phyloP scores from a whole-genome alignment of 768 basidiomycete species.

The Cystofilobasidium bisporidii region DNA sequence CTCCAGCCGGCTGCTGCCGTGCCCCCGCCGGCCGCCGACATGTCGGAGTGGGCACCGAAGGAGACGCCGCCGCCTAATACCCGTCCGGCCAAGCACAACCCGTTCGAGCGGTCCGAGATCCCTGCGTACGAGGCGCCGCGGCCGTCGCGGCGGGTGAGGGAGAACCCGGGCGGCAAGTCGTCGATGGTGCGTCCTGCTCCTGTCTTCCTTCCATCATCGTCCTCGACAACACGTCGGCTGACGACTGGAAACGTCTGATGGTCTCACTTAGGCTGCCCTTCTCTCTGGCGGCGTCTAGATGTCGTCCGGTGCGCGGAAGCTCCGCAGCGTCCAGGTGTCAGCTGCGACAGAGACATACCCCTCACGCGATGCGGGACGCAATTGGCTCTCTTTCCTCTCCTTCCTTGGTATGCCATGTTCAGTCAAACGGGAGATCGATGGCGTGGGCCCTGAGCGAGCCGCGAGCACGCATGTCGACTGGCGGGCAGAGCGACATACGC shows the following conservation, averaged over 20 bases:
- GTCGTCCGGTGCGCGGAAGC: too few species aligned
- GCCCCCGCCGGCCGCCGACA: neutral
- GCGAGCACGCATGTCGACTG: too few species aligned
- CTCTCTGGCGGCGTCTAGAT: constrained; percentile 3
- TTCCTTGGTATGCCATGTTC: too few species aligned
- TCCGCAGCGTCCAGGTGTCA: too few species aligned
- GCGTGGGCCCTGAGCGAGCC: too few species aligned
- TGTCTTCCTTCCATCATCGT: neutral
- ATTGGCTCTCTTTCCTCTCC: too few species aligned
- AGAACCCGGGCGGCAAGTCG: constrained; percentile 5
- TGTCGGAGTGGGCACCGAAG: neutral
- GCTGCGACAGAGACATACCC: too few species aligned
- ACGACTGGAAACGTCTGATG: too few species aligned
- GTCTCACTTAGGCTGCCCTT: neutral
- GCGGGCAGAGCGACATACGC: too few species aligned
- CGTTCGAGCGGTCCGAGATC: constrained; percentile 1
- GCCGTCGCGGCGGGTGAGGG: neutral
- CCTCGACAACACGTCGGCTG: neutral
- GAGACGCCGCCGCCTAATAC: neutral
- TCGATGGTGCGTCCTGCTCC: neutral
- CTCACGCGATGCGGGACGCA: too few species aligned
- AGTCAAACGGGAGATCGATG: too few species aligned
- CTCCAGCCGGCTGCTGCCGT: too few species aligned
- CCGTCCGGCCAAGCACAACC: neutral
- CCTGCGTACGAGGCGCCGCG: neutral